Evolutionary conservation across 352 stramenopile genomes (phyloP).

Genomic region (Blastocystis sp.): DNA sequence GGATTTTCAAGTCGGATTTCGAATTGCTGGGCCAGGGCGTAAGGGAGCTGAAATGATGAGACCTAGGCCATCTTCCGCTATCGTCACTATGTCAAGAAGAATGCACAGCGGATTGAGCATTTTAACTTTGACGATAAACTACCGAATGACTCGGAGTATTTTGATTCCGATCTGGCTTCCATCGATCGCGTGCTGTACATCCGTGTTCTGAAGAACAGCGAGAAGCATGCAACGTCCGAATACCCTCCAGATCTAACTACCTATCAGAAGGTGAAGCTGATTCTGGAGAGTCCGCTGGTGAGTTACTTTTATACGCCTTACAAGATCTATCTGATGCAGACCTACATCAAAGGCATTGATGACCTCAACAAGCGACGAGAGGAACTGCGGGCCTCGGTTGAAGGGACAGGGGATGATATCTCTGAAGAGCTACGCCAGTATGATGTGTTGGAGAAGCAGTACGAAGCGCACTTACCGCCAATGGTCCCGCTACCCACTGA

Average conservation of each 20-base stretch:
- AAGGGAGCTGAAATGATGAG: neutral
- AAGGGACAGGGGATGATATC: neutral
- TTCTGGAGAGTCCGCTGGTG: conserved; percentile 12
- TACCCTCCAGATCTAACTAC: neutral
- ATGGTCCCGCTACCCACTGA: neutral
- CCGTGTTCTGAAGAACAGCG: conserved; percentile 3
- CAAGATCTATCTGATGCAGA: conserved; percentile 31
- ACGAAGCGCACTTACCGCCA: conserved; percentile 69
- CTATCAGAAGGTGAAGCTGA: conserved; percentile 40
- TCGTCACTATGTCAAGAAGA: conserved; percentile 70
- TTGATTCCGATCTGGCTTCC: neutral
- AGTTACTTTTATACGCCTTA: conserved; percentile 51
- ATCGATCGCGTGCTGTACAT: conserved; percentile 57
- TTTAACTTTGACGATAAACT: conserved; percentile 45
- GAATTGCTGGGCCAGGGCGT: conserved; percentile 46
- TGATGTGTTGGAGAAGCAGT: conserved; percentile 14
- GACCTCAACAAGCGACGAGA: neutral
- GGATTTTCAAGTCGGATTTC: conserved; percentile 75
- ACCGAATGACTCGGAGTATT: conserved; percentile 74
- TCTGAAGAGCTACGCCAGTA: neutral
- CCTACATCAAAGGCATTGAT: conserved; percentile 18
- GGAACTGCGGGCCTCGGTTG: neutral
- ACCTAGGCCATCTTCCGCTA: conserved; percentile 41
- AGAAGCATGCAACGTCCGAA: neutral
- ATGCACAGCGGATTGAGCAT: conserved; percentile 74